Evolutionary conservation across 2,329 filamentous ascomycete genomes (phyloP).

Genomic region (Lizonia empirigonia): DNA sequence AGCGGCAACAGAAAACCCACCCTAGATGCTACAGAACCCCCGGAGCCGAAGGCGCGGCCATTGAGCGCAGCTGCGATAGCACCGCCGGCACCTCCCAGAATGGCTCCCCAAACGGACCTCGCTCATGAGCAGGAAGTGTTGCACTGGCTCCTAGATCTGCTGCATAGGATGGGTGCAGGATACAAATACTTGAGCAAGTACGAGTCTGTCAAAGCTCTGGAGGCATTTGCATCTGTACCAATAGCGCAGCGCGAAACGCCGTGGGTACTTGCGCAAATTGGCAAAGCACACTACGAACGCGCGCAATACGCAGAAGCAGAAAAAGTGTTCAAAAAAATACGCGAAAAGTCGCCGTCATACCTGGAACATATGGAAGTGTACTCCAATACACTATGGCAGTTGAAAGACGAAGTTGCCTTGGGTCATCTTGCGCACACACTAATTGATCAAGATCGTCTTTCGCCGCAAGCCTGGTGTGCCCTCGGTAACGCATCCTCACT

Average conservation of each 20-base stretch:
- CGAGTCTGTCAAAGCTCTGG: slow-evolving; percentile 76
- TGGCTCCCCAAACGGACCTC: slow-evolving; percentile 59
- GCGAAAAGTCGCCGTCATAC: slow-evolving; percentile 78
- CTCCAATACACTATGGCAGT: slow-evolving; percentile 97
- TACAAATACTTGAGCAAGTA: slow-evolving; percentile 81
- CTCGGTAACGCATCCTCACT: slow-evolving; percentile 94
- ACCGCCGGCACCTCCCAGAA: slow-evolving; percentile 38
- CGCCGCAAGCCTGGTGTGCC: slow-evolving; percentile 94
- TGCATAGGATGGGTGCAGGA: slow-evolving; percentile 80
- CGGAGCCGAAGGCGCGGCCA: slow-evolving; percentile 63
- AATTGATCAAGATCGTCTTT: slow-evolving; percentile 83
- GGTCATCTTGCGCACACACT: slow-evolving; percentile 92
- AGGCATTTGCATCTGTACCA: slow-evolving; percentile 73
- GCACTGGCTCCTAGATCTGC: slow-evolving; percentile 76
- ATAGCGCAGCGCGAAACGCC: slow-evolving; percentile 82
- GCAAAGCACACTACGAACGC: slow-evolving; percentile 89
- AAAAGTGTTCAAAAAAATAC: slow-evolving; percentile 80
- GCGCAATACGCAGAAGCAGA: slow-evolving; percentile 85
- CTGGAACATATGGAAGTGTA: slow-evolving; percentile 98
- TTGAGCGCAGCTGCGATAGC: slow-evolving; percentile 41
- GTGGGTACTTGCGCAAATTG: slow-evolving; percentile 91
- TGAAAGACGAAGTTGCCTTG: slow-evolving; percentile 89
- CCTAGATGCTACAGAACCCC: slow-evolving; percentile 70
- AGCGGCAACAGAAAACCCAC: slow-evolving; percentile 84
- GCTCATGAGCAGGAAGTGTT: slow-evolving; percentile 76